These are phyloP conservation scores for Podospora australis DNA, from an alignment of 495 filamentous ascomycete genomes.

Conservation along the genomic window DNA sequence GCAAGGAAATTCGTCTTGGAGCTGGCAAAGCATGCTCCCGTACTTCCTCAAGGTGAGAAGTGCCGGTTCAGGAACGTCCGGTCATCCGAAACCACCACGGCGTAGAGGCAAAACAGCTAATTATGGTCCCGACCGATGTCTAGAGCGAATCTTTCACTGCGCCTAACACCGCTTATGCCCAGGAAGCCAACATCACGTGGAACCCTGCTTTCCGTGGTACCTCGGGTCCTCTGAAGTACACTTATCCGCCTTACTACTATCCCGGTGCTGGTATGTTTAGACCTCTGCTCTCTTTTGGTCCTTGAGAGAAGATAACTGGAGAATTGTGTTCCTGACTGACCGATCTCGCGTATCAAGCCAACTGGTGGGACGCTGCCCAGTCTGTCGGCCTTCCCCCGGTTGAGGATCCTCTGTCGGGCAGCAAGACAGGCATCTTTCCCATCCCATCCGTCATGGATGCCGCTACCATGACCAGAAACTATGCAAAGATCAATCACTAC, in stretches of 20 bases:
- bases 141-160: slow-evolving; percentile 27
- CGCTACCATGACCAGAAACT: slow-evolving; percentile 30
- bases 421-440: slow-evolving; percentile 24
- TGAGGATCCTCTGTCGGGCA: slow-evolving; percentile 32
- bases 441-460: slow-evolving; percentile 36
- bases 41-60: slow-evolving; percentile 50
- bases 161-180: slow-evolving; percentile 17
- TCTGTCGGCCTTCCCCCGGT: slow-evolving; percentile 24
- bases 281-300: not conserved
- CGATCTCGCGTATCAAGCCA: no score
- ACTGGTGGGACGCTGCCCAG: slow-evolving; percentile 27
- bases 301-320: not conserved
- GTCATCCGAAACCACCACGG: not conserved
- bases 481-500: slow-evolving; percentile 35
- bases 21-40: slow-evolving; percentile 52
- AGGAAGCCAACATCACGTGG: slow-evolving; percentile 31
- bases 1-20: slow-evolving; percentile 54
- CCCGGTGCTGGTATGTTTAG: slow-evolving; percentile 25
- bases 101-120: not conserved
- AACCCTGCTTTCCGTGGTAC: slow-evolving; percentile 31
- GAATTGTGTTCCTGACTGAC: no score
- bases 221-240: slow-evolving; percentile 34
- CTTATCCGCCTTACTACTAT: slow-evolving; percentile 37
- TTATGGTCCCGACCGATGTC: no score
- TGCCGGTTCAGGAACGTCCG: not conserved